phyloP scores from a whole-genome alignment of 2,329 filamentous ascomycete genomes.

The Aspergillus texensis region DNA sequence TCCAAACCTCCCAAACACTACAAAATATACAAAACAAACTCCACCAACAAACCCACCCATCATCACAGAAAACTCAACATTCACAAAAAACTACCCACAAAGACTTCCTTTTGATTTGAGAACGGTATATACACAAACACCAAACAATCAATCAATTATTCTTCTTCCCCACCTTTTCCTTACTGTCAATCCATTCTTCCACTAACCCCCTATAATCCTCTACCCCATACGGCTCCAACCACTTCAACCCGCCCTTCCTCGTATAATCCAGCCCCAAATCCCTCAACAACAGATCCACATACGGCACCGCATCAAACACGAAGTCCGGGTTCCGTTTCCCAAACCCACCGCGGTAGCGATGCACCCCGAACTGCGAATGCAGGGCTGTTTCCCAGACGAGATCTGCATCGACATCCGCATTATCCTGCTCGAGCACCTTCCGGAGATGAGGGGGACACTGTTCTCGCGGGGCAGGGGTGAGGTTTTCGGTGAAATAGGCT shows the following conservation, averaged over 20 bases:
- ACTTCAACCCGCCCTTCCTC: conserved; percentile 36
- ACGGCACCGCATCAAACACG: conserved; percentile 75
- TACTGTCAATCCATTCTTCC: conserved; percentile 39
- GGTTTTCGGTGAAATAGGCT: conserved; percentile 62
- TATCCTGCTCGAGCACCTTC: background rate
- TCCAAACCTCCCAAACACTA: too few relatives aligned
- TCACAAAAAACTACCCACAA: background rate
- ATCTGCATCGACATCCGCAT: conserved; percentile 24
- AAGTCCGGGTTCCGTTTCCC: conserved; percentile 62
- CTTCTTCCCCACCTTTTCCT: background rate
- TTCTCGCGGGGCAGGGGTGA: conserved; percentile 41
- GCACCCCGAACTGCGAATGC: conserved; percentile 68
- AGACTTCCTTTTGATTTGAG: background rate
- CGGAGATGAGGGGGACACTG: conserved; percentile 24
- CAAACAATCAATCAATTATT: background rate
- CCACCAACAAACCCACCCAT: too few relatives aligned
- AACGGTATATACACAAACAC: background rate
- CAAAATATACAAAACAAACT: too few relatives aligned
- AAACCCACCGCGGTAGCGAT: conserved; percentile 65
- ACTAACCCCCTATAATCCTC: conserved; percentile 47
- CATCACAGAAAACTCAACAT: too few relatives aligned
- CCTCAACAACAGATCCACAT: conserved; percentile 67
- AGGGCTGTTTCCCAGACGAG: conserved; percentile 61
- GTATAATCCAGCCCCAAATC: conserved; percentile 64
- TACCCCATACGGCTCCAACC: conserved; percentile 41